Evolutionary conservation across 1,284 basidiomycete species (phyloP).

Genomic region (Cutaneotrichosporon daszewskae): DNA sequence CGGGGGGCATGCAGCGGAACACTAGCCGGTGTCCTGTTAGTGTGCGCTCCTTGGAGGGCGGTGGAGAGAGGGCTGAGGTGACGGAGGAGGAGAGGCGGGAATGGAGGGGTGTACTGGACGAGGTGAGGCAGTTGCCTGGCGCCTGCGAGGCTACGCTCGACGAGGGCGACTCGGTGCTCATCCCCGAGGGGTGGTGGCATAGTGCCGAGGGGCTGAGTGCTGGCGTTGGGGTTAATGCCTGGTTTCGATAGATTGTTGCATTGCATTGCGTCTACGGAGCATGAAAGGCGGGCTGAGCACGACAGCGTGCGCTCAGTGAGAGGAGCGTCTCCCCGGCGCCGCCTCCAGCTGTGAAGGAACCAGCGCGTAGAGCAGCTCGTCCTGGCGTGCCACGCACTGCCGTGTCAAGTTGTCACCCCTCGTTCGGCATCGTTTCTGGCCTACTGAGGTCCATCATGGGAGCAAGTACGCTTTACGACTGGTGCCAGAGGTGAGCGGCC

Average conservation of each 20-base stretch:
- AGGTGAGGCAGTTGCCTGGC: constrained; percentile 23
- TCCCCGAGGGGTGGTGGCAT: constrained; percentile 45
- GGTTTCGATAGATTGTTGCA: constrained; percentile 30
- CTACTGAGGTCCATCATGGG: no score
- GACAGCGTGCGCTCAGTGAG: no score
- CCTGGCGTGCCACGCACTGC: no score
- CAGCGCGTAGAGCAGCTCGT: no score
- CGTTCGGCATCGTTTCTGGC: no score
- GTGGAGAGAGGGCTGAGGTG: background rate
- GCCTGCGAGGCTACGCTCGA: constrained; percentile 27
- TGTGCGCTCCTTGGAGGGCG: constrained; percentile 1
- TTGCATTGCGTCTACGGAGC: no score
- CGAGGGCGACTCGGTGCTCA: constrained; percentile 35
- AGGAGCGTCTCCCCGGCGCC: no score
- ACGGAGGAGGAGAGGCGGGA: background rate
- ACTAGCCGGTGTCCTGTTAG: constrained; percentile 6
- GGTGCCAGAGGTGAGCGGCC: no score
- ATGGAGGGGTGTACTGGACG: constrained; percentile 12
- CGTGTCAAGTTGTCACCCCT: no score
- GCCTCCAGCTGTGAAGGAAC: no score
- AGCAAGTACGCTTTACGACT: no score
- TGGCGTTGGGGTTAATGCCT: constrained; percentile 37
- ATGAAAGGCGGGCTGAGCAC: no score
- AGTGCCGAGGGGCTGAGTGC: constrained; percentile 29
- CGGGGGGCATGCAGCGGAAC: constrained; percentile 1